phyloP scores from a whole-genome alignment of 192 early-diverging fungal species.

The Linnemannia schmuckeri region DNA sequence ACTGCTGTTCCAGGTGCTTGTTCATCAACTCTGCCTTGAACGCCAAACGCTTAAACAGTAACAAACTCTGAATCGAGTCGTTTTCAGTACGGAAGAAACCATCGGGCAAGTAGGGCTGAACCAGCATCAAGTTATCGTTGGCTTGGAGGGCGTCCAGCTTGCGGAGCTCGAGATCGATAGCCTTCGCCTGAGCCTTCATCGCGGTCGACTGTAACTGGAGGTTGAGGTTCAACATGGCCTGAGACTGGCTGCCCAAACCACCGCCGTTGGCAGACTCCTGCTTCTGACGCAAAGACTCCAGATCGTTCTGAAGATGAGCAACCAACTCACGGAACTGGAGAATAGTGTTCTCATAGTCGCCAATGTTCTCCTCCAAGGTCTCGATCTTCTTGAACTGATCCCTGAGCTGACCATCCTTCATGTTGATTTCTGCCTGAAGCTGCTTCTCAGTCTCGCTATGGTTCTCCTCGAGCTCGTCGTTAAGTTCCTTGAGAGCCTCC shows the following conservation, averaged over 20 bases:
- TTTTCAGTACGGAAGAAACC: conserved; percentile 86
- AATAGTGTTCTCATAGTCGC: conserved; percentile 89
- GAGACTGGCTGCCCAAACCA: conserved; percentile 74
- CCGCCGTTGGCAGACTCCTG: conserved; percentile 62
- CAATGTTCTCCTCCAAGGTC: conserved; percentile 81
- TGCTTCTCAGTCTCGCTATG: conserved; percentile 91
- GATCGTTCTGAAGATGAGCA: conserved; percentile 78
- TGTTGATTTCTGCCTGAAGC: conserved; percentile 85
- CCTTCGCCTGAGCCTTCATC: conserved; percentile 88
- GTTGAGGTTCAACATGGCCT: conserved; percentile 85
- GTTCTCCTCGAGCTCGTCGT: conserved; percentile 94
- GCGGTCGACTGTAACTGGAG: conserved; percentile 84
- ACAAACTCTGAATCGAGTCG: conserved; percentile 77
- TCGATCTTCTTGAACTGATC: conserved; percentile 72
- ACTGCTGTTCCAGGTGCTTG: conserved; percentile 76
- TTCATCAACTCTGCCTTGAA: conserved; percentile 87
- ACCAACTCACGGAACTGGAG: conserved; percentile 90
- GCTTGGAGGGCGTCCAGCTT: conserved; percentile 91
- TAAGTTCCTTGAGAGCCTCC: conserved; percentile 90
- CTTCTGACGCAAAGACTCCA: conserved; percentile 78
- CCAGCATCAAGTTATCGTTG: conserved; percentile 73
- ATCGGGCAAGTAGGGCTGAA: conserved; percentile 86
- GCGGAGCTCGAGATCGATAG: conserved; percentile 91
- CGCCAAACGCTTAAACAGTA: conserved; percentile 84
- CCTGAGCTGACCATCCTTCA: conserved; percentile 77